Base-by-base conservation (phyloP, 2,329 filamentous ascomycete species). In the Fusarium nygamai region DNA sequence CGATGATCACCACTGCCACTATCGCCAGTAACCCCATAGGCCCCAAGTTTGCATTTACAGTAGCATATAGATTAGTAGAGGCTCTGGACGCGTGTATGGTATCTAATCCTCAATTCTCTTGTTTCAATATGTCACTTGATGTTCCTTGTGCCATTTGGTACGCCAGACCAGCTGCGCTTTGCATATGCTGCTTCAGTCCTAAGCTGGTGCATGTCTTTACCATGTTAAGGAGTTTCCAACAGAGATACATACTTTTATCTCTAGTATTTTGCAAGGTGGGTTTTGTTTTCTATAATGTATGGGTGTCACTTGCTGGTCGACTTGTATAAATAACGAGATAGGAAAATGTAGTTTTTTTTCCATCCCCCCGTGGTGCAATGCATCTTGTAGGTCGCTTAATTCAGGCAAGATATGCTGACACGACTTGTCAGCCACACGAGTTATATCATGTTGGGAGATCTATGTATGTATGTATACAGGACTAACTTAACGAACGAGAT, bases 61-160 rank as follows among this genome's bases (percentile, higher is more conserved):
- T 50, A 75, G 70, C 46, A 75, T 72, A 72, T 74, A 75, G 68
- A 74, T 39, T 66, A 73, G 47, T 73, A 73, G 72, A 74, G 69
- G 71, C 72, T 64, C 67, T 74, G 67, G 76, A 66, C 60, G 62
- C 65, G 66, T 78, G 75, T 78, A 78, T 72, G 54, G 71, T 76
- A 78, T 78, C 57, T 76, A 74, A 78, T 74, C 58, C 69, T 64
- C 48, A 61, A 60, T 74, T 59, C 65, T 70, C 51, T 65, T 67
- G 48, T 60, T 67, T 54, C 54, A 68, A 64, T 44, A 64, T 50
- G 48, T 48, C 36, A 60, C 50, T 36, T 33, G 44, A 67, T 59
- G 70, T 41, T 69, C n/a, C 38, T 29, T 59, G 22, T 47, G 33
- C n/a, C 27, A 13, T 33, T n/a, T 20, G 5, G 22, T 24, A 22